These are phyloP conservation scores for Fusarium devonianum DNA, from an alignment of 2,329 filamentous ascomycete species.

Conservation along the genomic window DNA sequence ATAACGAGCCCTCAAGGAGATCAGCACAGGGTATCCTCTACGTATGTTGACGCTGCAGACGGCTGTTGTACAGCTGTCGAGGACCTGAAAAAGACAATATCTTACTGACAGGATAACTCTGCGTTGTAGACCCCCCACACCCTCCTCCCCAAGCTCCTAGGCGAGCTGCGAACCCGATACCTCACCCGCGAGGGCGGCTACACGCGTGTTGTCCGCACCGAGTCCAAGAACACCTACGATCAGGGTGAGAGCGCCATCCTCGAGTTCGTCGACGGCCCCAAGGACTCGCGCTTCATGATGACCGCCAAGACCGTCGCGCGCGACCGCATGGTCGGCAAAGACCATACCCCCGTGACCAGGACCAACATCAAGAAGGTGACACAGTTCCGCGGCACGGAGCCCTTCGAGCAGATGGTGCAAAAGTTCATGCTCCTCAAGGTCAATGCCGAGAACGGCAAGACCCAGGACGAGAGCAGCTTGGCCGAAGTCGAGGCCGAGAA, in stretches of 20 bases:
- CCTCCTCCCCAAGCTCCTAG: slow-evolving; percentile 87
- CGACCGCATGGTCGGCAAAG: slow-evolving; percentile 61
- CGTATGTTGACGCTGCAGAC: slow-evolving; percentile 61
- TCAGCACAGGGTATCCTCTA: slow-evolving; percentile 84
- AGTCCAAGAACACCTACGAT: slow-evolving; percentile 82
- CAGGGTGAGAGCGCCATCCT: slow-evolving; percentile 90
- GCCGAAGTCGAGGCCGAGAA: slow-evolving; percentile 25
- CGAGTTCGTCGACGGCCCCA: slow-evolving; percentile 92
- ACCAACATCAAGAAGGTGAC: slow-evolving; percentile 87
- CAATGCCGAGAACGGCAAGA: slow-evolving; percentile 5
- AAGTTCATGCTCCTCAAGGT: slow-evolving; percentile 45
- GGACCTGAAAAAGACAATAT: not conserved
- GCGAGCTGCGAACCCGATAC: slow-evolving; percentile 82
- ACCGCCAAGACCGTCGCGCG: slow-evolving; percentile 84
- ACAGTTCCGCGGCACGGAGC: slow-evolving; percentile 72
- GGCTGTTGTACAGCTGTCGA: not conserved
- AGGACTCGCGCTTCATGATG: slow-evolving; percentile 93
- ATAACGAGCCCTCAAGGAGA: slow-evolving; percentile 80
- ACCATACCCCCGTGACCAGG: slow-evolving; percentile 73
- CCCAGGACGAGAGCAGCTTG: slow-evolving; percentile 23
- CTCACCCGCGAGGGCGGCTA: slow-evolving; percentile 83
- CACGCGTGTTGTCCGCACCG: slow-evolving; percentile 91
- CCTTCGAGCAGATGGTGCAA: slow-evolving; percentile 71
- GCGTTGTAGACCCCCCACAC: slow-evolving; percentile 67
- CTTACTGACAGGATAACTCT: slow-evolving; percentile 15